A percentile compares a stretch with the other conserved stretches of the same genome.
These are phyloP conservation scores for Clausena lansium DNA, from an alignment of 345 rosid genomes.

Conservation along the genomic window DNA sequence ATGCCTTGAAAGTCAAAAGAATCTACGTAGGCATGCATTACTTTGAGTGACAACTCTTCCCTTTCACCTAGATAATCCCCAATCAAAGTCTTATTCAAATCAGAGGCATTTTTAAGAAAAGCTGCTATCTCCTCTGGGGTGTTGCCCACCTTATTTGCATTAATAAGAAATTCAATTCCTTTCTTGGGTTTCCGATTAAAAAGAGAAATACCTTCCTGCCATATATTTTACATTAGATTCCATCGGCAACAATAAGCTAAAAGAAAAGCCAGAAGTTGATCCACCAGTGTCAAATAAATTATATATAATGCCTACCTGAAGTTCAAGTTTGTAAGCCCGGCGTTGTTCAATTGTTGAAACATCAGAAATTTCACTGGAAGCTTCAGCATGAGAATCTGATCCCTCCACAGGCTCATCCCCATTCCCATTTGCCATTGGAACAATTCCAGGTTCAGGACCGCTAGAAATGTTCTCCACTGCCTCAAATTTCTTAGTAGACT, in stretches of 20 bases:
- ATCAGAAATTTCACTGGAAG: conserved; percentile 79
- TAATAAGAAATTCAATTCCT: conserved; percentile 94
- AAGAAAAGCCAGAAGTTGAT: conserved; percentile 4
- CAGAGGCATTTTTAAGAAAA: conserved; percentile 89
- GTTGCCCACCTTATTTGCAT: conserved; percentile 89
- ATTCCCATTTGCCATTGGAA: conserved; percentile 72
- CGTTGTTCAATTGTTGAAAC: conserved; percentile 92
- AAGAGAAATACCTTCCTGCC: conserved; percentile 99
- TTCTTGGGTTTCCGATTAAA: conserved; percentile 95
- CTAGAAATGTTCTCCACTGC: conserved; percentile 57
- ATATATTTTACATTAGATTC: conserved; percentile 45
- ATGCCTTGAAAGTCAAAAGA: conserved; percentile 85
- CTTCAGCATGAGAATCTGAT: conserved; percentile 89
- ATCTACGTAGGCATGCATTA: conserved; percentile 97
- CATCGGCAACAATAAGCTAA: conserved; percentile 14
- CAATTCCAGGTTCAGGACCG: conserved; percentile 57
- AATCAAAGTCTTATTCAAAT: conserved; percentile 77
- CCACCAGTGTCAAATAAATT: conserved; percentile 4
- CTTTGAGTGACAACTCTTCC: conserved; percentile 90
- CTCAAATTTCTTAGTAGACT: conserved; percentile 62
- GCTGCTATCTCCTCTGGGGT: conserved; percentile 95
- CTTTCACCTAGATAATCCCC: conserved; percentile 99
- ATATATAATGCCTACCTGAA: conserved; percentile 55
- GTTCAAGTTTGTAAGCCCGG: conserved; percentile 99
- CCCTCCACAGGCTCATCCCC: conserved; percentile 78